Evolutionary conservation across 2,329 filamentous ascomycete species (phyloP).

Genomic region (Microdochium bolleyi): DNA sequence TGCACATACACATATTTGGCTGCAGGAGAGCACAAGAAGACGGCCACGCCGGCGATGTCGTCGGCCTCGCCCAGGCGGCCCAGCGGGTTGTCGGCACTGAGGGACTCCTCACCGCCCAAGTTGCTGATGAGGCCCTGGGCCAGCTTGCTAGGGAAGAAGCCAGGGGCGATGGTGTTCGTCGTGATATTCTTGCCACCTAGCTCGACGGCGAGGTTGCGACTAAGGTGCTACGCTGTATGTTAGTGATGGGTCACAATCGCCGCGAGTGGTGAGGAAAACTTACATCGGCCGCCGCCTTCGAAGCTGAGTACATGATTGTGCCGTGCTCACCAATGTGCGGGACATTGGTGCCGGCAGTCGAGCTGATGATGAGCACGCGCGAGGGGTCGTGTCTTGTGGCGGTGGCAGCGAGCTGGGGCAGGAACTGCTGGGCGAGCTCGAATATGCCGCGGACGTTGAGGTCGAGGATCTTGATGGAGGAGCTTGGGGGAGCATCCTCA

Average conservation of each 20-base stretch:
- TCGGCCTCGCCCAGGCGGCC: conserved; percentile 46
- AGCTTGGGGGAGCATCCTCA: conserved; percentile 50
- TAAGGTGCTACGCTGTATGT: conserved; percentile 40
- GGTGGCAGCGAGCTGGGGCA: conserved; percentile 36
- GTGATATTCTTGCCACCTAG: conserved; percentile 58
- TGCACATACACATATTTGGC: conserved; percentile 37
- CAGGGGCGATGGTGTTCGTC: conserved; percentile 59
- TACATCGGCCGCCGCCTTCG: conserved; percentile 54
- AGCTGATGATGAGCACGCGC: conserved; percentile 58
- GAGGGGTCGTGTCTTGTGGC: conserved; percentile 43
- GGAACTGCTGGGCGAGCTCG: conserved; percentile 45
- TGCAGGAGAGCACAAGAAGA: conserved; percentile 46
- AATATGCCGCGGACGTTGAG: conserved; percentile 66
- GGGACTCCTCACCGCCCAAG: conserved; percentile 44
- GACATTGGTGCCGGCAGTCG: conserved; percentile 56
- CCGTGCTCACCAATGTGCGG: conserved; percentile 52
- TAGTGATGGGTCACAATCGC: neutral
- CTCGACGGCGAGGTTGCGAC: conserved; percentile 31
- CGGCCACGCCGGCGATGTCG: conserved; percentile 51
- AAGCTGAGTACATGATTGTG: conserved; percentile 59
- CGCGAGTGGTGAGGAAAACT: too few relatives aligned
- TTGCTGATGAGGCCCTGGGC: conserved; percentile 55
- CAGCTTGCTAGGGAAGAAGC: conserved; percentile 64
- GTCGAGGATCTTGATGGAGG: conserved; percentile 62
- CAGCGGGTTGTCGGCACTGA: conserved; percentile 44